These are phyloP conservation scores for Penicillium mononematosum DNA, from an alignment of 495 filamentous ascomycete genomes.

Conservation along the genomic window DNA sequence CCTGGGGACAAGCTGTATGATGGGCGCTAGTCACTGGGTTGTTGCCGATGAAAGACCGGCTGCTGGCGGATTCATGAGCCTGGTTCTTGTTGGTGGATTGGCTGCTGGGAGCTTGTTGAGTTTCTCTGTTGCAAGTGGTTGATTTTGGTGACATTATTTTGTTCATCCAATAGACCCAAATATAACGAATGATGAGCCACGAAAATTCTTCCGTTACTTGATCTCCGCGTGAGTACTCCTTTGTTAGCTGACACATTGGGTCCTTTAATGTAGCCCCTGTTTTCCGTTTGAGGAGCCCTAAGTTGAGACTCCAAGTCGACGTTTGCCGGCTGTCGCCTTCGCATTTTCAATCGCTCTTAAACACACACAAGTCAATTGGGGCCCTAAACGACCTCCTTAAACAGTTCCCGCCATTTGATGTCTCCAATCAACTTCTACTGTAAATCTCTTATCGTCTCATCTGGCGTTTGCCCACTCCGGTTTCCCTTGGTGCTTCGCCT, in stretches of 20 bases:
- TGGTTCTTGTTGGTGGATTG: conserved; percentile 81
- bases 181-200: conserved; percentile 2
- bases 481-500: neutral
- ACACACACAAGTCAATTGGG: neutral
- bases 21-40: conserved; percentile 79
- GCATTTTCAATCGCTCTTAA: neutral
- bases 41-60: conserved; percentile 78
- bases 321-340: conserved; percentile 3
- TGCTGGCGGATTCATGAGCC: conserved; percentile 89
- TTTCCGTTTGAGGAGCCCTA: conserved; percentile 7
- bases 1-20: conserved; percentile 83
- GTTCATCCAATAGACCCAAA: neutral
- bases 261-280: neutral
- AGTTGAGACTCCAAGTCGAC: neutral
- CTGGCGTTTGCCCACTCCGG: neutral
- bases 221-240: neutral
- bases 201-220: neutral
- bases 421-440: neutral
- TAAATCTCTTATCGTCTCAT: neutral
- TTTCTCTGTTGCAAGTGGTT: conserved; percentile 60
- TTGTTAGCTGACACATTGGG: neutral
- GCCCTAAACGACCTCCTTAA: neutral
- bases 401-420: neutral
- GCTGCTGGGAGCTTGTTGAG: conserved; percentile 84
- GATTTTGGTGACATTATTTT: neutral